Evolutionary conservation across 495 filamentous ascomycete genomes (phyloP), one percentile per base, ranked within the genome.

Genomic region (Elasticomyces elasticus): DNA sequence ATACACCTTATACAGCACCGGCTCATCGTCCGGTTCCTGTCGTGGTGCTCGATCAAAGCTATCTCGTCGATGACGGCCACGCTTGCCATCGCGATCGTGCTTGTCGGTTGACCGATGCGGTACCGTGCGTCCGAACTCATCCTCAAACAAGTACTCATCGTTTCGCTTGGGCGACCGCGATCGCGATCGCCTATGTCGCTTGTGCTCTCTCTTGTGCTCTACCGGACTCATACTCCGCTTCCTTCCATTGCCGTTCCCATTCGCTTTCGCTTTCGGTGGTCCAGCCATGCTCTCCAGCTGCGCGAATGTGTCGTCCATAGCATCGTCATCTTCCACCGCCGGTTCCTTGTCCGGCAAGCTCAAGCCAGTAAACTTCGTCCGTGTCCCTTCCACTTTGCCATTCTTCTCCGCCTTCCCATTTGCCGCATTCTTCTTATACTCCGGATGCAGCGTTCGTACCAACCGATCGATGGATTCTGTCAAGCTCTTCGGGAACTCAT

Each of bases 291-390:
- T 83, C 66, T 97, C 94, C 20, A 99, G 71, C 66, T 91, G 78
- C 4, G 88, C 89, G 64, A 99, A 81, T 6, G 92, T 95, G 68
- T 99, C 94, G 64, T 97, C 92, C 68, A 96, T 87, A 54, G 70
- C 71, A 12, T 49, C 63, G 47, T 45, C 66, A 27, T 60, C 66
- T 52, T n/a, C 62, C 1, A 56, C 63, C 31, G 70, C 67, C 23
- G 78, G 72, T 48, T 83, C 82, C 64, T 80, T 81, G 67, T 98
- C 89, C 27, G 94, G 89, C 37, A 98, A 77, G 12, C 90, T 82
- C 48, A 98, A 75, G 0, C 92, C 92, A 63, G 83, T 91, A 66
- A 97, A 97, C 20, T 94, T 77, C 27, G 82, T 81, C 31, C 81
- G 78, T 67, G 91, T 94, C 40, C 79, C 76, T 70, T 31, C 10